A percentile compares a stretch with the other conserved stretches of the same genome.
Conservation (phyloP, 2,329 filamentous ascomycete genomes). For the Volutella citrinella region DNA sequence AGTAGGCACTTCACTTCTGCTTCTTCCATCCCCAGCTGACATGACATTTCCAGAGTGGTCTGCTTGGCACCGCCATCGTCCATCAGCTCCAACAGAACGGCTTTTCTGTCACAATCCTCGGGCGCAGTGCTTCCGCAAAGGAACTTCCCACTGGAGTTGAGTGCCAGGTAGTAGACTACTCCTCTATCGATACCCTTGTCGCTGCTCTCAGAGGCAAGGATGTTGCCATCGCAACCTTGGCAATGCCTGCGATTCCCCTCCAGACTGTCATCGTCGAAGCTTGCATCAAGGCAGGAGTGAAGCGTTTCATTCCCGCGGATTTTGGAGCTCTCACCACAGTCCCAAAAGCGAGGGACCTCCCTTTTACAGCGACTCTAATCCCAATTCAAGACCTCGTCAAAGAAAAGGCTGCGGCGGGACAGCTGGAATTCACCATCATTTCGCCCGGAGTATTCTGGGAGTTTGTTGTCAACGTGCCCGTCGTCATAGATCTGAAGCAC, state of each 20-base stretch:
- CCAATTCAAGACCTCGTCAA: slow-evolving; percentile 3
- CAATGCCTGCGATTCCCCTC: background rate
- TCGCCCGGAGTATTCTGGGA: slow-evolving; percentile 1
- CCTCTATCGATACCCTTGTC: slow-evolving; percentile 41
- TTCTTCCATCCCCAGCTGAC: too few species aligned
- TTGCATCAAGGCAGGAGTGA: slow-evolving; percentile 3
- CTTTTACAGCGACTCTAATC: background rate
- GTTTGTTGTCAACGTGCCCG: background rate
- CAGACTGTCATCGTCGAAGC: slow-evolving; percentile 6
- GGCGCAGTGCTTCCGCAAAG: slow-evolving; percentile 33
- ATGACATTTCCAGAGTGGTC: slow-evolving; percentile 6
- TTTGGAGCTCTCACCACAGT: slow-evolving; percentile 2
- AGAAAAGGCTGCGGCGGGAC: slow-evolving; percentile 1
- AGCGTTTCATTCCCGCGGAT: slow-evolving; percentile 5
- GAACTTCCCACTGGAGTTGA: slow-evolving; percentile 1
- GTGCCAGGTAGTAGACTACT: slow-evolving; percentile 20
- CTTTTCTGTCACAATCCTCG: slow-evolving; percentile 50
- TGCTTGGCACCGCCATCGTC: slow-evolving; percentile 25
- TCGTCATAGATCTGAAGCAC: background rate
- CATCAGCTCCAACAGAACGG: slow-evolving; percentile 25
- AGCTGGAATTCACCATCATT: slow-evolving; percentile 7
- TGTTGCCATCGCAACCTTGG: slow-evolving; percentile 39
- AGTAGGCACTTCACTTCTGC: too few species aligned
- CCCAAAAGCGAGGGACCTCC: background rate
- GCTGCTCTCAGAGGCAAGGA: slow-evolving; percentile 48